Evolutionary conservation across 352 stramenopile genomes (phyloP), one percentile per base, ranked within the genome.

Genomic region (Phytophthora hybrid): DNA sequence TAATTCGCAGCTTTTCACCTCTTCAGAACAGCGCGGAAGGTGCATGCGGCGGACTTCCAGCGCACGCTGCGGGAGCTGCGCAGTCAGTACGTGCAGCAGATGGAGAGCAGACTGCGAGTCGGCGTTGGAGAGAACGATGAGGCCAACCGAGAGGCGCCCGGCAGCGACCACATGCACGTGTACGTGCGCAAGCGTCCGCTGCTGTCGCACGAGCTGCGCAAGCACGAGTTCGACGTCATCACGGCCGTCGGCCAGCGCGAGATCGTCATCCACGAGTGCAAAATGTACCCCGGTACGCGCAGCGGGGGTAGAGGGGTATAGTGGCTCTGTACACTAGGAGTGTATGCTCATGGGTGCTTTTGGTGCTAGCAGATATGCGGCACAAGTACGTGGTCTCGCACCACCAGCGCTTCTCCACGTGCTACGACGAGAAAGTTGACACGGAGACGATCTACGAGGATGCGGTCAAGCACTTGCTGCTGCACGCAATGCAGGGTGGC

Each of bases 191-290:
- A 97, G 71, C 89, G 93, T 49, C 93, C 93, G 31, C 78, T 98
- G 63, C 87, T 97, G 63, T 70, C 85, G 18, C 93, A 97, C 73
- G 93, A 98, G 74, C 55, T 89, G 37, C 79, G 80, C 55, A 91
- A 93, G 71, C 87, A 91, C 67, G 93, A 97, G 71, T 98, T 94
- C 60, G 90, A 97, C 69, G 85, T 97, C 56, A 93, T 97, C 64
- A 88, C 84, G 46, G 90, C 88, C 19, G 78, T 87, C 34, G 85
- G 78, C 0, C 54, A 73, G 59, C 78, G 71, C 32, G 78, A 92
- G 54, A 90, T 95, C 68, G 83, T 96, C 46, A 87, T 97, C 59
- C 89, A 97, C 74, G 92, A 97, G 74, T 95, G 89, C 77, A 87
- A 93, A 53, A 97, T 98, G 91, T 93, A 97, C 74, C 77, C 85